Conservation (phyloP, 352 stramenopile species). For the Phytopythium vexans region DNA sequence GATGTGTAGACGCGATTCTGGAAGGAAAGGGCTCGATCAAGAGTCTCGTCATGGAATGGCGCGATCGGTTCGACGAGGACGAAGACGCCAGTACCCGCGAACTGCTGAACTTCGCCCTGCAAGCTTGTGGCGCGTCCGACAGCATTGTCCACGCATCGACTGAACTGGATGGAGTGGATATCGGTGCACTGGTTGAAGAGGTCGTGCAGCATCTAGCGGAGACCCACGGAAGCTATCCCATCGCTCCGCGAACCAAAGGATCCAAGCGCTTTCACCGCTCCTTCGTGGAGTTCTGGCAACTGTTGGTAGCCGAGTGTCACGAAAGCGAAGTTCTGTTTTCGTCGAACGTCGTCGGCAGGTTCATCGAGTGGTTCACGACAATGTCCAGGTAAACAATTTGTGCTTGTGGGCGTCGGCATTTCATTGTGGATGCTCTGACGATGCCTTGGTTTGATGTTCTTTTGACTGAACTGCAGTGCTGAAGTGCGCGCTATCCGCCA, state of each 20-base stretch:
- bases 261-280: conserved; percentile 62
- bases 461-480: conserved; percentile 32
- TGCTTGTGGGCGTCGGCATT: neutral
- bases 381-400: conserved; percentile 52
- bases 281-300: conserved; percentile 77
- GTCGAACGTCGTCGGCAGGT: conserved; percentile 50
- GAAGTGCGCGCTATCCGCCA: conserved; percentile 83
- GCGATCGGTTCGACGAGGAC: conserved; percentile 65
- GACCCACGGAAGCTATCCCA: conserved; percentile 56
- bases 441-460: conserved; percentile 6
- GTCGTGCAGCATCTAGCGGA: conserved; percentile 67
- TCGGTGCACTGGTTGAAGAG: conserved; percentile 62
- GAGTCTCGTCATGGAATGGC: conserved; percentile 59
- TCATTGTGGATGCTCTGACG: neutral
- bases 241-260: conserved; percentile 54
- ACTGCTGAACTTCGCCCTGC: conserved; percentile 76
- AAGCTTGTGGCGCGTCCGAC: conserved; percentile 57
- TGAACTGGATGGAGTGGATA: conserved; percentile 64
- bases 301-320: conserved; percentile 71
- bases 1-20: conserved; percentile 47
- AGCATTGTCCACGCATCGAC: conserved; percentile 49
- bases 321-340: conserved; percentile 83
- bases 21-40: conserved; percentile 47
- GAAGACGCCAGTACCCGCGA: conserved; percentile 51
- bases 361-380: conserved; percentile 80